Base-by-base conservation (phyloP, 139 green algal genomes). In the Picochlorum sp. region DNA sequence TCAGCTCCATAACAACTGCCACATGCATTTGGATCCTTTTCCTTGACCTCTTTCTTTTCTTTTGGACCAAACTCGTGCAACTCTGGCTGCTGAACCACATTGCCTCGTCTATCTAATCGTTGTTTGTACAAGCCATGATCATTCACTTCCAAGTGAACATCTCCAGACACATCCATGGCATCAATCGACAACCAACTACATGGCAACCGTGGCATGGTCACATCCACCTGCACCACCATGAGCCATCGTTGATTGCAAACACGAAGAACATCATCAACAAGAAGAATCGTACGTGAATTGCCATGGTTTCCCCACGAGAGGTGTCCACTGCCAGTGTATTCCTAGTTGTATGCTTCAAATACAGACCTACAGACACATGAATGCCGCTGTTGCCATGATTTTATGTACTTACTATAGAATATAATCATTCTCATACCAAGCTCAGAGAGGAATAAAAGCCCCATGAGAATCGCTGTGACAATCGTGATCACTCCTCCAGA, bases 91-190 rank as follows among this genome's bases (percentile, higher is more conserved):
- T 51, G 20, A 2, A 26, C 34, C 0, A 51, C 38, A 8, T 37
- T 68, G 16, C 28, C 50, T 3, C 37, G 38, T 21, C 31, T 63
- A 13, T 65, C 49, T 16, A 79, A 31, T 7, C 89, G 78, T 76
- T 85, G 81, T 66, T 86, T 89, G 67, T 84, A 91, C 2, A 96
- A 57, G 45, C 90, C 81, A 69, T 96, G 89, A 47, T 92, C 82
- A 41, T 41, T 41, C 76, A 97, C 84, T 56, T 96, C 90, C 26
- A 98, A 66, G 24, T 98, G 90, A 45, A 95, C 67, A 57, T 97
- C 89, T 3, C 93, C 93, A 52, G 75, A 90, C 49, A 97, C 83
- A 70, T 98, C 93, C 92, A 98, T 98, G 2, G 84, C 90, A 70
- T 98, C 93, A 4, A 98, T 58, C 49, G 75, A 90, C 3, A 98